These are phyloP conservation scores for Guyanaporus albipodus DNA, from an alignment of 768 basidiomycete species.

Conservation along the genomic window DNA sequence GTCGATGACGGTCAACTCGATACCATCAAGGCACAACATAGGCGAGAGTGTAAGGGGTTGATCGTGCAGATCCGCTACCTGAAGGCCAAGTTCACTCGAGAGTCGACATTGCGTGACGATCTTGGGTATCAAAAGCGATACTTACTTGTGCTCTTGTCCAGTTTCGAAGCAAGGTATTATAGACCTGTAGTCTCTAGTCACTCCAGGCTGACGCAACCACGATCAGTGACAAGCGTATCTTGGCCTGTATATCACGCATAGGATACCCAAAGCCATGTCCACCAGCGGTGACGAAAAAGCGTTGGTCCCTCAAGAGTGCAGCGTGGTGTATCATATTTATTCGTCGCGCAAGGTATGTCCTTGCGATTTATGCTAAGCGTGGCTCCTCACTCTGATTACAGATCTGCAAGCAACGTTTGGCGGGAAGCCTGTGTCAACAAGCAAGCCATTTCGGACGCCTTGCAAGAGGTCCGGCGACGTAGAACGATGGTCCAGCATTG, in stretches of 20 bases:
- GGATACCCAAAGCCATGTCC: slow-evolving; percentile 55
- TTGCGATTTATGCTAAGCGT: background rate
- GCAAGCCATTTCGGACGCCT: slow-evolving; percentile 57
- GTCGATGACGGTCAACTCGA: slow-evolving; percentile 56
- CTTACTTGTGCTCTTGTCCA: slow-evolving; percentile 65
- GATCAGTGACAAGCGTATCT: slow-evolving; percentile 61
- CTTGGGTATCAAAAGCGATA: slow-evolving; percentile 88
- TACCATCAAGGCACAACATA: slow-evolving; percentile 61
- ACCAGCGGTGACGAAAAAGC: slow-evolving; percentile 36
- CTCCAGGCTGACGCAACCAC: slow-evolving; percentile 1
- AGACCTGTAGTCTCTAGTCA: background rate
- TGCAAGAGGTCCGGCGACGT: slow-evolving; percentile 64
- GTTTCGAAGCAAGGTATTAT: slow-evolving; percentile 64
- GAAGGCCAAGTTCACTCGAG: slow-evolving; percentile 87
- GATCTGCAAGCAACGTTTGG: slow-evolving; percentile 62
- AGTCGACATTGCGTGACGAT: slow-evolving; percentile 71
- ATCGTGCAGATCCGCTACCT: slow-evolving; percentile 89
- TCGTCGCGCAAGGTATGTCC: slow-evolving; percentile 55
- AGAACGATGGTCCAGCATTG: slow-evolving; percentile 29
- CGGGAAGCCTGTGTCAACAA: slow-evolving; percentile 56
- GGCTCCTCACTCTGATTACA: slow-evolving; percentile 27
- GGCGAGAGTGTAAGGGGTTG: slow-evolving; percentile 85
- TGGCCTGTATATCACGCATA: slow-evolving; percentile 71
- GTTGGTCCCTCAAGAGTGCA: slow-evolving; percentile 52
- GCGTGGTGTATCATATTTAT: slow-evolving; percentile 62